Base-by-base conservation (phyloP, 2,329 filamentous ascomycete species). In the Didymellaceae sp. region DNA sequence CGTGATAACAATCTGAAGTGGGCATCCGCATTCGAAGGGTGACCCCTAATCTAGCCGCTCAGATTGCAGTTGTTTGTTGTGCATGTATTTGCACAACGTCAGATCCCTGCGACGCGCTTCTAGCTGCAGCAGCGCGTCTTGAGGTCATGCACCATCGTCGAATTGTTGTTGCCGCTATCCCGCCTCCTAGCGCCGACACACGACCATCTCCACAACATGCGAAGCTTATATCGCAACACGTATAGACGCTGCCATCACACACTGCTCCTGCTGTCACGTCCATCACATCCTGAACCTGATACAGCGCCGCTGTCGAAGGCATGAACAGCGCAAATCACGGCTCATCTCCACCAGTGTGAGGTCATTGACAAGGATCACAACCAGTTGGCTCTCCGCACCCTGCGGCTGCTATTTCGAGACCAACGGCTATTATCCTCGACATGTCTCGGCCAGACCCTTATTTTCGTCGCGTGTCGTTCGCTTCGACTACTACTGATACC, bases 351-450 rank as follows among this genome's bases (percentile, higher is more conserved):
- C 53, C 33, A 38, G 37, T 47, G 59, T 70, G 66, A 70, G 63
- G 66, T 72, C 68, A 71, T 72, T 57, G 67, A 70, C 67, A 41
- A 51, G 68, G 67, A 62, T 70, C 41, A 34, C 47, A 46, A 49
- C 64, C 61, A 64, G 59, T 57, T 61, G 43, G 55, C 24, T 30
- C 18, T 46, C 54, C 47, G 34, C 54, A 55, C 57, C 57, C 52
- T 51, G 50, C 30, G 17, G 35, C 24, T 55, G 34, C 55, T 57
- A 61, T 58, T 58, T 44, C 40, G 18, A 38, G 49, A 43, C 16
- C 43, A 53, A 35, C 43, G 39, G 38, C 24, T 16, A 21, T 40
- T 30, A 52, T 56, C 47, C 39, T 25, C 39, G n/a, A 44, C 22
- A 53, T 53, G 49, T 44, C 49, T 34, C 49, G 47, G 39, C 24